These are phyloP conservation scores for Pisolithus microcarpus DNA, from an alignment of 768 basidiomycete genomes.

Conservation along the genomic window DNA sequence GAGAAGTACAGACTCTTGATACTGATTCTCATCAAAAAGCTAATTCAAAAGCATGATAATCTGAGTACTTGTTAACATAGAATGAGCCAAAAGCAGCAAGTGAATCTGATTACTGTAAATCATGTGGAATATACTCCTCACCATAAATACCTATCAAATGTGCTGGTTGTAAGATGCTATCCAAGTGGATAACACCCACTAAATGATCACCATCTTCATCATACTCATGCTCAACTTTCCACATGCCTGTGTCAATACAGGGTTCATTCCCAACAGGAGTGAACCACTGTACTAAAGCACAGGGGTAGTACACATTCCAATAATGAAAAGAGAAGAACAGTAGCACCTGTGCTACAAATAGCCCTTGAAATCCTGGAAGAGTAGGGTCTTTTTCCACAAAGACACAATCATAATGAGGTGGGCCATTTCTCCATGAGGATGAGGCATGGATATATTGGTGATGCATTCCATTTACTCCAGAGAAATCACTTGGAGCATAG, in stretches of 20 bases:
- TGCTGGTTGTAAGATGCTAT: too few relatives aligned
- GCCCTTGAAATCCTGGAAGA: slow-evolving; percentile 16
- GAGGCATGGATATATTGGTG: slow-evolving; percentile 24
- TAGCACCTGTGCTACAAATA: slow-evolving; percentile 19
- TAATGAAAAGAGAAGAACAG: slow-evolving; percentile 21
- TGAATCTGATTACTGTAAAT: slow-evolving; percentile 6
- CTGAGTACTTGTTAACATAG: slow-evolving; percentile 24
- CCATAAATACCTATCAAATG: too few relatives aligned
- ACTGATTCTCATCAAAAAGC: slow-evolving; percentile 8
- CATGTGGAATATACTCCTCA: slow-evolving; percentile 7
- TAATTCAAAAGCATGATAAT: slow-evolving; percentile 21
- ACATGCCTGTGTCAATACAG: too few relatives aligned
- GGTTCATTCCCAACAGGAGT: slow-evolving; percentile 14
- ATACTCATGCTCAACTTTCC: too few relatives aligned
- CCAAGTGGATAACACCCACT: too few relatives aligned
- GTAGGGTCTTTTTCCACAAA: slow-evolving; percentile 14
- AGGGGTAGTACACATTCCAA: slow-evolving; percentile 12
- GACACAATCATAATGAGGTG: slow-evolving; percentile 23
- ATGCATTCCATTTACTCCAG: slow-evolving; percentile 25
- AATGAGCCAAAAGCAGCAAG: slow-evolving; percentile 16
- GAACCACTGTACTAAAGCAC: slow-evolving; percentile 23
- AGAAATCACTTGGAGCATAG: slow-evolving; percentile 31
- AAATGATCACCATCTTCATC: too few relatives aligned
- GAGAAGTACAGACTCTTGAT: too few relatives aligned
- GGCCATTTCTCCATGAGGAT: slow-evolving; percentile 20